Evolutionary conservation across 2,329 filamentous ascomycete species (phyloP).

Genomic region (Harringtonia lauricola): DNA sequence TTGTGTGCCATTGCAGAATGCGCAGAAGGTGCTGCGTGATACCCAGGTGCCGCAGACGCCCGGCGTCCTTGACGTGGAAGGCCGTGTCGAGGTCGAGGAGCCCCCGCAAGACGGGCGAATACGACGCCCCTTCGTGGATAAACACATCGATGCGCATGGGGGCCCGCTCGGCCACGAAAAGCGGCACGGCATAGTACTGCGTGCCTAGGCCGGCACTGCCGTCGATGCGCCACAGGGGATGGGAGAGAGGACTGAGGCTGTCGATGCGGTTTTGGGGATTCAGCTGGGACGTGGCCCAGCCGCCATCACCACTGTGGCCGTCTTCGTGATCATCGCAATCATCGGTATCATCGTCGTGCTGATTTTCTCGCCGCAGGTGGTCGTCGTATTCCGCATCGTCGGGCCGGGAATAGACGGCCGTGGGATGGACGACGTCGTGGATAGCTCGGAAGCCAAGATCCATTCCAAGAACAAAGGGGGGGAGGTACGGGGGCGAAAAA

Average conservation of each 20-base stretch:
- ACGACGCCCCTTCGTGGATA: conserved; percentile 34
- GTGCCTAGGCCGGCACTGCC: conserved; percentile 45
- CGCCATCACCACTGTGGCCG: neutral
- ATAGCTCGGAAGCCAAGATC: conserved; percentile 41
- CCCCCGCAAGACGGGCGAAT: conserved; percentile 26
- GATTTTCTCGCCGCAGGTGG: neutral
- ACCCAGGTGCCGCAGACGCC: conserved; percentile 34
- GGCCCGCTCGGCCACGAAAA: conserved; percentile 32
- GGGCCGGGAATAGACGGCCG: conserved; percentile 33
- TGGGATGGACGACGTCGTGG: conserved; percentile 46
- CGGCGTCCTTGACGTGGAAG: conserved; percentile 43
- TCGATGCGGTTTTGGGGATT: conserved; percentile 53
- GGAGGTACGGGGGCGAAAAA: too few relatives aligned
- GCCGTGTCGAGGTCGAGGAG: conserved; percentile 38
- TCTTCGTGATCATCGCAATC: neutral
- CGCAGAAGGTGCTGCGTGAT: conserved; percentile 43
- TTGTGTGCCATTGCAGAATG: conserved; percentile 41
- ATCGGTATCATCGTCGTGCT: neutral
- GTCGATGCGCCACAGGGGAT: conserved; percentile 46
- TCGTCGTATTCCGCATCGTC: neutral
- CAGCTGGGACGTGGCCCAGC: conserved; percentile 39
- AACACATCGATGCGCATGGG: conserved; percentile 49
- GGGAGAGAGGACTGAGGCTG: conserved; percentile 33
- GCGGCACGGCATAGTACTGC: conserved; percentile 44
- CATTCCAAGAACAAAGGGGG: conserved; percentile 24